Evolutionary conservation across 768 basidiomycete genomes (phyloP).

Genomic region (Cystofilobasidium ferigula): DNA sequence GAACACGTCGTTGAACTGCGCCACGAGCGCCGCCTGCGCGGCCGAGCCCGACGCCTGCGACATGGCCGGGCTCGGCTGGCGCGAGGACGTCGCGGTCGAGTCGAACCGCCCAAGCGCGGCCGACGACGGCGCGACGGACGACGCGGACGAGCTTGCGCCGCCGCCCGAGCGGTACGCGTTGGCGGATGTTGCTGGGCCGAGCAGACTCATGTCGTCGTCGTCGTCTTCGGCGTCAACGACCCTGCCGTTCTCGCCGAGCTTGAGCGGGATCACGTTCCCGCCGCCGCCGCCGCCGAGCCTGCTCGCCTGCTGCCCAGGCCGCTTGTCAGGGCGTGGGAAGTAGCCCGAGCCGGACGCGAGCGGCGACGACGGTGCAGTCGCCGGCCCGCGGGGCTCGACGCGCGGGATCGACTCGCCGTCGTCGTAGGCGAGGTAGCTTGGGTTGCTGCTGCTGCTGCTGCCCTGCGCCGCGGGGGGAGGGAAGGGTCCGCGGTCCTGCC

Average conservation of each 20-base stretch:
- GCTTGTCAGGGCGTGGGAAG: conserved; percentile 9
- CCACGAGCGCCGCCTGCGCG: not conserved
- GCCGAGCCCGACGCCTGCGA: not conserved
- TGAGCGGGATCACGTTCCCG: not conserved
- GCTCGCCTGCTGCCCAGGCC: not conserved
- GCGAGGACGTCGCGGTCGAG: not conserved
- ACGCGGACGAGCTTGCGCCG: not conserved
- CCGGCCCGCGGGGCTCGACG: not conserved
- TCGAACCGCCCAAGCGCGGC: too few species aligned
- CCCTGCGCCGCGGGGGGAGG: too few species aligned
- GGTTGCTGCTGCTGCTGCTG: too few species aligned
- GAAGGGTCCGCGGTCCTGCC: not conserved
- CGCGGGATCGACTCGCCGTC: conserved; percentile 16
- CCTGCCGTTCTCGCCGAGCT: not conserved
- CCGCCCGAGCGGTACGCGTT: not conserved
- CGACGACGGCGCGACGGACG: too few species aligned
- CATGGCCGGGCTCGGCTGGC: not conserved
- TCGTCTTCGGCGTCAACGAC: not conserved
- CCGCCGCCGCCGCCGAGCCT: not conserved
- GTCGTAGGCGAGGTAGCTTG: conserved; percentile 9
- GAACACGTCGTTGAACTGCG: not conserved
- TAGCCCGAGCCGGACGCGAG: not conserved
- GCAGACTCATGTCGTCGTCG: not conserved
- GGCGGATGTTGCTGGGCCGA: not conserved
- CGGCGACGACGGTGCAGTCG: conserved; percentile 3